Conservation (phyloP, 1,284 basidiomycete genomes). For the Ceratobasidium sp. region DNA sequence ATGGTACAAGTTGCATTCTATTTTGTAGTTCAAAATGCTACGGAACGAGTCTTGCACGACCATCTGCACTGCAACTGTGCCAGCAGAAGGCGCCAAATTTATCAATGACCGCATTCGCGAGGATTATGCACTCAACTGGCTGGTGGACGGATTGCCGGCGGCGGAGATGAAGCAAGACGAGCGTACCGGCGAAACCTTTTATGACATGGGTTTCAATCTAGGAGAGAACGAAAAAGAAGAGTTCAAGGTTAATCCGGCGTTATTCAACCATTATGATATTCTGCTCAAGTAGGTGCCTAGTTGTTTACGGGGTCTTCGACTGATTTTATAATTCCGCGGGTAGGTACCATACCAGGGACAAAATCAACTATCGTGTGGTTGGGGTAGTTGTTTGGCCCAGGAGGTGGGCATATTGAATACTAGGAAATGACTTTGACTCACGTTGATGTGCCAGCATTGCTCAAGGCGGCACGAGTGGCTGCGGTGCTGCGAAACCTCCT, state of each 20-base stretch:
- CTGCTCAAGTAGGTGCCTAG: constrained; percentile 68
- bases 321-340: constrained; percentile 1
- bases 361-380: constrained; percentile 81
- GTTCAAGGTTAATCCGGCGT: constrained; percentile 68
- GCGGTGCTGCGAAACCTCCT: constrained; percentile 52
- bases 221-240: constrained; percentile 69
- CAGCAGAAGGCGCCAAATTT: constrained; percentile 81
- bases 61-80: constrained; percentile 75
- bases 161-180: constrained; percentile 89
- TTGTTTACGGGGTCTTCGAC: constrained; percentile 6
- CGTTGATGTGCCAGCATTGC: constrained; percentile 15
- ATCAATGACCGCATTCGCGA: constrained; percentile 93
- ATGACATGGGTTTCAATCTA: constrained; percentile 88
- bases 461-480: constrained; percentile 58
- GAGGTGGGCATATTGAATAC: constrained; percentile 61
- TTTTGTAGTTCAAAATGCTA: constrained; percentile 76
- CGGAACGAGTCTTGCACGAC: constrained; percentile 77
- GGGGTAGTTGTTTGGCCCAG: constrained; percentile 92
- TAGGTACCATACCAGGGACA: constrained; percentile 84
- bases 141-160: constrained; percentile 93
- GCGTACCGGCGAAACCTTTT: constrained; percentile 83
- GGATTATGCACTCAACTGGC: constrained; percentile 95
- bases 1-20: background rate
- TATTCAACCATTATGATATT: constrained; percentile 94
- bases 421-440: background rate